Base-by-base conservation (phyloP, 2,329 filamentous ascomycete species). In the Emmonsia crescens region DNA sequence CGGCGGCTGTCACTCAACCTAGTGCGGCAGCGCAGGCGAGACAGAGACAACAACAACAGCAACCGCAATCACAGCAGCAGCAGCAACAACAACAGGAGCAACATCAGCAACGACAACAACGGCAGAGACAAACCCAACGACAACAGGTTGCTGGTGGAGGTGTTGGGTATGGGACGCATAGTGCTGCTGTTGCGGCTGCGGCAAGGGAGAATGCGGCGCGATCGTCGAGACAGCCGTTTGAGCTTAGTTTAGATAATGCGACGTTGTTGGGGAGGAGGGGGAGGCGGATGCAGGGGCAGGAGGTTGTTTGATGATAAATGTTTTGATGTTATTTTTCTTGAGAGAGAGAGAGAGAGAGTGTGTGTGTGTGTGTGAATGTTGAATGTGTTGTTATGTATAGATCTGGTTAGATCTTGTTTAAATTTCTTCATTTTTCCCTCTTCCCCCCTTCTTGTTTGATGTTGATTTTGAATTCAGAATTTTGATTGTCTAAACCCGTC, bases 211-310 rank as follows among this genome's bases (percentile, higher is more conserved):
- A 91, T 70, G 90, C 94, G 48, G 85, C 87, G 52, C 80, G 83
- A 38, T 82, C 85, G 65, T 85, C 89, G 67, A 89, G 87, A 74
- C 91, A 90, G 38, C 86, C 89, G 0, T 99, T 99, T 67, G 94
- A 99, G 75, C 82, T 99, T 55, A 96, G 86, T 71, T 78, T 99
- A 44, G 91, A 96, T 66, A 94, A 94, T 61, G 89, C 94, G 0
- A 97, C 92, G 1, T 76, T 99, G 59, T 79, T 99, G 4, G 92
- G 92, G 38, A 85, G 92, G 68, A 78, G 85, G 66, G 79, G 79
- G 33, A 83, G 72, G 57, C 72, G 71, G 60, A 68, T 74, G 31
- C 71, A 72, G 21, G 69, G 63, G 16, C 70, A 73, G 48, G 66
- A 70, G 10, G 71, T 72, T 52, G 67, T 59, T 27, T 74, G 64